A percentile compares a stretch with the other conserved stretches of the same genome.
These are phyloP conservation scores for Mitragyna speciosa DNA, from an alignment of 257 asterid species.

Conservation along the genomic window DNA sequence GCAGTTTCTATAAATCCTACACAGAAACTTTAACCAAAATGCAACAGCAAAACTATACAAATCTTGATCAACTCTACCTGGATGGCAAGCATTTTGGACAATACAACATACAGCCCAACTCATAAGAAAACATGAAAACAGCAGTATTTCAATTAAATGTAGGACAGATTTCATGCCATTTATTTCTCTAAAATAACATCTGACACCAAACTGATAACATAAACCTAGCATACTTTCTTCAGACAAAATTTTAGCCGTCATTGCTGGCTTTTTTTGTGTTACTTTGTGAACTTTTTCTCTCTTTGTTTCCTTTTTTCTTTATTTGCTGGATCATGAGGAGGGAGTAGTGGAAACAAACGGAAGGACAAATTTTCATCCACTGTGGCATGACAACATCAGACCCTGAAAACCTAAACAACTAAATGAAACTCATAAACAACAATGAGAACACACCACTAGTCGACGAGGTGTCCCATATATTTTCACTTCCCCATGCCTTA, in stretches of 20 bases:
- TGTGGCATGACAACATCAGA: neutral
- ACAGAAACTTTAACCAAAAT: neutral
- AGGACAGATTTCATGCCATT: neutral
- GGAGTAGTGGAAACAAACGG: neutral
- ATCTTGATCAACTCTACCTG: neutral
- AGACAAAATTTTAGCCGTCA: neutral
- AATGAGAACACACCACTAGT: slow-evolving; percentile 64
- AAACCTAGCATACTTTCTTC: neutral
- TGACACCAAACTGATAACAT: neutral
- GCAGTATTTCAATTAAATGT: neutral
- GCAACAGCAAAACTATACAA: neutral
- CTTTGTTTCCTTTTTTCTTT: neutral
- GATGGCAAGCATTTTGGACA: neutral
- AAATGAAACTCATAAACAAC: neutral
- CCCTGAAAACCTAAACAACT: neutral
- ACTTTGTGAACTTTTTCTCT: neutral
- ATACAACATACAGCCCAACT: neutral
- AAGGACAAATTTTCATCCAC: neutral
- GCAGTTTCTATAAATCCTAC: neutral
- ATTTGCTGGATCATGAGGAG: neutral
- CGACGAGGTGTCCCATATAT: slow-evolving; percentile 91
- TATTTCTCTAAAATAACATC: neutral
- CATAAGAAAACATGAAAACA: neutral
- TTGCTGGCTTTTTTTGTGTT: neutral
- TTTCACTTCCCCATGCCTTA: slow-evolving; percentile 70